Evolutionary conservation across 2,329 filamentous ascomycete genomes (phyloP).

Genomic region (Lasiodiplodia sp.): DNA sequence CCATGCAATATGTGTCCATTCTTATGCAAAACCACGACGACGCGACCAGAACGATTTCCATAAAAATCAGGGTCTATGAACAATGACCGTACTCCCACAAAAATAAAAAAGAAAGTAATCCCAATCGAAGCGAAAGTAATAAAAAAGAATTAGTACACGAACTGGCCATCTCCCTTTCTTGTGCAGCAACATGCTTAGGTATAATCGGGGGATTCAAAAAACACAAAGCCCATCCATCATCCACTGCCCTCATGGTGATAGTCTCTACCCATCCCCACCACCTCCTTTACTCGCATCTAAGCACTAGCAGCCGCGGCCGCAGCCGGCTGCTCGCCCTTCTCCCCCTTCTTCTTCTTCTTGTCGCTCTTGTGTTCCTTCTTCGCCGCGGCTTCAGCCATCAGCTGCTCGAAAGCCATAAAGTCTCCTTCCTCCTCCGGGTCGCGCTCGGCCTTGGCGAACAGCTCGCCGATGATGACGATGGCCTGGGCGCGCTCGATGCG

Average conservation of each 20-base stretch:
- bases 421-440: conserved; percentile 97
- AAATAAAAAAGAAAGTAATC: background rate
- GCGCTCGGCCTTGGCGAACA: conserved; percentile 85
- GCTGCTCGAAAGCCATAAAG: conserved; percentile 97
- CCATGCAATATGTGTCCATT: too few species aligned
- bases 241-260: too few species aligned
- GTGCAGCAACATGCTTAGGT: background rate
- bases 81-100: too few species aligned
- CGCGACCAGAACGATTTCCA: too few species aligned
- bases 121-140: background rate
- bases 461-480: conserved; percentile 84
- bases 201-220: conserved; percentile 3
- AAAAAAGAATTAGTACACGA: background rate
- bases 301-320: background rate
- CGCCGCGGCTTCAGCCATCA: conserved; percentile 93
- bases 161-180: background rate
- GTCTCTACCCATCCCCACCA: background rate
- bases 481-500: conserved; percentile 90
- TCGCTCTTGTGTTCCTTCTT: conserved; percentile 89
- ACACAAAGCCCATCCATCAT: background rate
- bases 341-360: conserved; percentile 58
- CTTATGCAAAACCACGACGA: too few species aligned
- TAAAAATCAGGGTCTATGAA: too few species aligned
- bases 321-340: conserved; percentile 17
- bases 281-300: background rate